Evolutionary conservation across 306 rosid genomes (phyloP).

Genomic region (Quercus suber): DNA sequence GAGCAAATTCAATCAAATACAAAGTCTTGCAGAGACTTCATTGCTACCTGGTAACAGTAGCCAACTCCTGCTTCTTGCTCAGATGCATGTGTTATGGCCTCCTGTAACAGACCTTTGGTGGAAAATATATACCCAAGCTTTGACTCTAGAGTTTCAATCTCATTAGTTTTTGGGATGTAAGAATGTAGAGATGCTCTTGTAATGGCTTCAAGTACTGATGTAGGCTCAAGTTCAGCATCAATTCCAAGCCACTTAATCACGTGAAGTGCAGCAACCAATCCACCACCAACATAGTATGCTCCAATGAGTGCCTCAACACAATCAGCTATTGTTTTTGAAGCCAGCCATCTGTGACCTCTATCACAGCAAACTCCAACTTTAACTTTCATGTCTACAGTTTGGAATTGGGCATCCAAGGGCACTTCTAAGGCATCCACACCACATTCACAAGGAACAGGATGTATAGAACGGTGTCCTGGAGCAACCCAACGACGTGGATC

Average conservation of each 20-base stretch:
- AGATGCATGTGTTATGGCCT: constrained; percentile 82
- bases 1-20: neutral
- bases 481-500: constrained; percentile 98
- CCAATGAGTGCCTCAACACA: constrained; percentile 95
- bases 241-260: constrained; percentile 81
- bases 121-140: constrained; percentile 71
- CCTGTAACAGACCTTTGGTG: constrained; percentile 76
- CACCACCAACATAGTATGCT: constrained; percentile 79
- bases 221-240: constrained; percentile 64
- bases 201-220: constrained; percentile 65
- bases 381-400: constrained; percentile 55
- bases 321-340: constrained; percentile 83
- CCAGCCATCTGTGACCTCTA: constrained; percentile 88
- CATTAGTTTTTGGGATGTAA: constrained; percentile 49
- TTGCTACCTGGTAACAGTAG: constrained; percentile 74
- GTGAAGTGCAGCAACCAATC: constrained; percentile 70
- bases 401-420: constrained; percentile 63
- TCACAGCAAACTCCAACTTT: constrained; percentile 85
- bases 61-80: constrained; percentile 53
- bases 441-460: constrained; percentile 62
- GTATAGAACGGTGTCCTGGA: constrained; percentile 70
- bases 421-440: constrained; percentile 81
- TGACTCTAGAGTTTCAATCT: constrained; percentile 57
- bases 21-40: neutral
- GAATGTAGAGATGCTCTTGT: constrained; percentile 53